Percentiles rank a stretch among this genome's conserved stretches.
Evolutionary conservation across 1,139 yeast genomes (phyloP).

Genomic region (Geotrichum phurueaensis): DNA sequence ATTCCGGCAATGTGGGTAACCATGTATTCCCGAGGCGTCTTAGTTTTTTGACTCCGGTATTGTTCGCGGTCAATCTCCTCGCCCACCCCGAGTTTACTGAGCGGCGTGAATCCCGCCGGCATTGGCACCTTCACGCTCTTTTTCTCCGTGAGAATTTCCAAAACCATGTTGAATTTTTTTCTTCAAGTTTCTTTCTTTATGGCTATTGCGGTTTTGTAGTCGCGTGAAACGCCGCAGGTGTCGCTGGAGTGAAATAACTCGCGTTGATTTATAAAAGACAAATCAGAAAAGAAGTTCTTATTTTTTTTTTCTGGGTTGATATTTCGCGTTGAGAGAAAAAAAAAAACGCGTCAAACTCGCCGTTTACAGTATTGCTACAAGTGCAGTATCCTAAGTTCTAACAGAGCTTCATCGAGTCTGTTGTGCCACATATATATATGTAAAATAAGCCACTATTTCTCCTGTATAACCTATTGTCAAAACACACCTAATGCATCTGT

Average conservation of each 20-base stretch:
- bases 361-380: not conserved
- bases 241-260: not conserved
- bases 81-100: not conserved
- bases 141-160: not conserved
- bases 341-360: not conserved
- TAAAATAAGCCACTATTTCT: not conserved
- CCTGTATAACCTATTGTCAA: not conserved
- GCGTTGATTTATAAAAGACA: not conserved
- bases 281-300: too few relatives aligned
- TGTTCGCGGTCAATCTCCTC: not conserved
- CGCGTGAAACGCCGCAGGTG: not conserved
- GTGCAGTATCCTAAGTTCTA: not conserved
- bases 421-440: not conserved
- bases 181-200: not conserved
- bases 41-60: not conserved
- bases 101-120: not conserved
- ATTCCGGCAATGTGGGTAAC: conserved; percentile 8
- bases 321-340: not conserved
- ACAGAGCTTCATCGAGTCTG: not conserved
- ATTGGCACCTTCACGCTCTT: not conserved
- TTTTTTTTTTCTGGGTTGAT: too few relatives aligned
- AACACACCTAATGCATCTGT: not conserved
- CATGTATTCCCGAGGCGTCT: conserved; percentile 1
- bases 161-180: not conserved
- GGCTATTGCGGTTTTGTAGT: not conserved